phyloP scores from a whole-genome alignment of 1,284 basidiomycete species.

The Tilletia indica region DNA sequence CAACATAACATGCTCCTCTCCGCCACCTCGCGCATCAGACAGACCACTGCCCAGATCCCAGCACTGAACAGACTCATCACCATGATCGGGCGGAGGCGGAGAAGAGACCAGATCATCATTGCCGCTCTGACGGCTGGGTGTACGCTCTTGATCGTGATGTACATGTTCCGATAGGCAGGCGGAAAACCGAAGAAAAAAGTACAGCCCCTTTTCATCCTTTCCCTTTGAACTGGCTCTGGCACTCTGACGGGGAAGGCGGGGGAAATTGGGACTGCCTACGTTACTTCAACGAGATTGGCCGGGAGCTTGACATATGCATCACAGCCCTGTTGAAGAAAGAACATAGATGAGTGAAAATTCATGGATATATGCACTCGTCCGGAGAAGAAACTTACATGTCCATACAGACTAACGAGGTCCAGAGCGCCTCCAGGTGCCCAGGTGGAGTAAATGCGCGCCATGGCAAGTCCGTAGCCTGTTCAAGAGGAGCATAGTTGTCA shows the following conservation, averaged over 20 bases:
- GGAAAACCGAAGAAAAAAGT: too few relatives aligned
- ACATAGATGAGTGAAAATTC: conserved; percentile 21
- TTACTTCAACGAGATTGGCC: neutral
- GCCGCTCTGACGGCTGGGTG: conserved; percentile 78
- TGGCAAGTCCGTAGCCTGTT: conserved; percentile 62
- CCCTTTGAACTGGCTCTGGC: too few relatives aligned
- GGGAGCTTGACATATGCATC: conserved; percentile 42
- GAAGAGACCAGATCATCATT: conserved; percentile 85
- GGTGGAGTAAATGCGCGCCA: conserved; percentile 75
- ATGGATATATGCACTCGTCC: conserved; percentile 26
- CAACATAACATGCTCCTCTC: conserved; percentile 74
- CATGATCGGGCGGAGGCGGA: conserved; percentile 86
- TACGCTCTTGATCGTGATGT: conserved; percentile 74
- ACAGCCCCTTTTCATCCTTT: too few relatives aligned
- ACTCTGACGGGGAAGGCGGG: too few relatives aligned
- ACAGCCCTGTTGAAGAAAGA: conserved; percentile 30
- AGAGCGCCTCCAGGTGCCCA: conserved; percentile 32
- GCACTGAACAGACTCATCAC: conserved; percentile 85
- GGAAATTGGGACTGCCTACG: too few relatives aligned
- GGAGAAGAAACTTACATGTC: conserved; percentile 28
- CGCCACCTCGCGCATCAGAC: conserved; percentile 77
- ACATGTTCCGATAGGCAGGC: conserved; percentile 58
- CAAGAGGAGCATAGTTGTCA: neutral
- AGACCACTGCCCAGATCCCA: conserved; percentile 73
- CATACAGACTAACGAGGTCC: conserved; percentile 31